Conservation (phyloP, 1,284 basidiomycete genomes). For the Cryptococcus sp. region DNA sequence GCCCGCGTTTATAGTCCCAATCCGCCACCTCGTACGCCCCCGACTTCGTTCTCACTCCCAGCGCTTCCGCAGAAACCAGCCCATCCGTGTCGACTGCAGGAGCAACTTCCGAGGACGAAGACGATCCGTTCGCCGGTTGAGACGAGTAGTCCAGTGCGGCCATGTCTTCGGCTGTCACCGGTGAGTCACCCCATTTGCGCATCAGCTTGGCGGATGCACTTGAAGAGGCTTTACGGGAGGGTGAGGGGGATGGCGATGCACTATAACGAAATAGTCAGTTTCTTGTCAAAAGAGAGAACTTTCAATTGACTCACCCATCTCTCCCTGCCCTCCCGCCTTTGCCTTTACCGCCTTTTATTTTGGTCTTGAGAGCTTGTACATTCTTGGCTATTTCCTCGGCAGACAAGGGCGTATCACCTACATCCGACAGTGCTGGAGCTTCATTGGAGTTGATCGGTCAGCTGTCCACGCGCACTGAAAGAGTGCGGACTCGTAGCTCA, state of each 20-base stretch:
- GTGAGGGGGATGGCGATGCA: slow-evolving; percentile 39
- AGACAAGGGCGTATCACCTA: slow-evolving; percentile 31
- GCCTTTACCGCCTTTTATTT: slow-evolving; percentile 58
- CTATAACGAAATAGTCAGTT: slow-evolving; percentile 3
- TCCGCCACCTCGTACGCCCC: slow-evolving; percentile 94
- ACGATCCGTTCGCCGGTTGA: slow-evolving; percentile 20
- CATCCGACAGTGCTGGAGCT: slow-evolving; percentile 24
- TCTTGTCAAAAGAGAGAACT: background rate
- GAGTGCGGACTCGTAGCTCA: slow-evolving; percentile 3
- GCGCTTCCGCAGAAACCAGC: slow-evolving; percentile 48
- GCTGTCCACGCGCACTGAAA: slow-evolving; percentile 62
- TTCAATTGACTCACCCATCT: slow-evolving; percentile 35
- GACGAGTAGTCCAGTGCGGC: slow-evolving; percentile 77
- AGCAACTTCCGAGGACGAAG: slow-evolving; percentile 5
- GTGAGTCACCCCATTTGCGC: slow-evolving; percentile 88
- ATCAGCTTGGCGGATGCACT: slow-evolving; percentile 68
- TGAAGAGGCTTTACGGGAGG: slow-evolving; percentile 38
- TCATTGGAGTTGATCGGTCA: slow-evolving; percentile 59
- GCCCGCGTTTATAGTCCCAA: slow-evolving; percentile 67
- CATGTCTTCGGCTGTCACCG: slow-evolving; percentile 79
- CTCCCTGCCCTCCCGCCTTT: slow-evolving; percentile 60
- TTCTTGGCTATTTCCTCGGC: slow-evolving; percentile 90
- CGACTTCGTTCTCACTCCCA: slow-evolving; percentile 69
- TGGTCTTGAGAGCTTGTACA: slow-evolving; percentile 83
- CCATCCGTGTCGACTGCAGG: slow-evolving; percentile 49